Evolutionary conservation across 2,329 filamentous ascomycete genomes (phyloP).

Genomic region (Clonostachys rosea): DNA sequence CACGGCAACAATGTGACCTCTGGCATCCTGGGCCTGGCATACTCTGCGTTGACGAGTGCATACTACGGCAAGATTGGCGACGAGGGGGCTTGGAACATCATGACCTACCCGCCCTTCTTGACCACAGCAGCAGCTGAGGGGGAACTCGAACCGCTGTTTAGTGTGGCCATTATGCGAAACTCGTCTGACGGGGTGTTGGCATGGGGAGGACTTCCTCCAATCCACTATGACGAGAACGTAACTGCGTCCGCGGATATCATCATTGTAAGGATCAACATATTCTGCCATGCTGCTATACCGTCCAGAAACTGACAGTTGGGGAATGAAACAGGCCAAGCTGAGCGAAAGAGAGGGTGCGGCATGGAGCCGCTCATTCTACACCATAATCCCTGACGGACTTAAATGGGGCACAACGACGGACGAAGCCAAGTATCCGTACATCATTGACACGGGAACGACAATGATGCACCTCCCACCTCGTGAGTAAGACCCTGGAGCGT

Average conservation of each 20-base stretch:
- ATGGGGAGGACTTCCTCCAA: constrained; percentile 40
- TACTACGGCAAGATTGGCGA: constrained; percentile 32
- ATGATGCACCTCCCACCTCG: constrained; percentile 44
- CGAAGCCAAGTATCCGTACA: constrained; percentile 38
- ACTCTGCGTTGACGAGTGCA: constrained; percentile 42
- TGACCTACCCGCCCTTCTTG: constrained; percentile 42
- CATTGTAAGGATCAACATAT: constrained; percentile 26
- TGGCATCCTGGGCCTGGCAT: constrained; percentile 45
- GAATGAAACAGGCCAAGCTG: constrained; percentile 33
- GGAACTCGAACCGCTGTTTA: constrained; percentile 37
- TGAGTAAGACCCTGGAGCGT: constrained; percentile 17
- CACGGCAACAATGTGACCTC: constrained; percentile 46
- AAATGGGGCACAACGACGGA: constrained; percentile 35
- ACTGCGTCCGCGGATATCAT: constrained; percentile 30
- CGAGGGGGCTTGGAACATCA: constrained; percentile 28
- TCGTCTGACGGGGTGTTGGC: constrained; percentile 37
- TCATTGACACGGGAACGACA: constrained; percentile 48
- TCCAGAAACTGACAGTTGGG: background rate
- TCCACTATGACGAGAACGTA: constrained; percentile 4
- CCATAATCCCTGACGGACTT: constrained; percentile 44
- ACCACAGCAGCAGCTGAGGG: constrained; percentile 42
- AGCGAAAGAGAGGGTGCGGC: constrained; percentile 27
- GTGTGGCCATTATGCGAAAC: constrained; percentile 41
- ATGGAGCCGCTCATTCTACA: constrained; percentile 46
- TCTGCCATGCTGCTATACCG: background rate